phyloP scores from a whole-genome alignment of 2,329 filamentous ascomycete species.

The Botryotinia calthae region DNA sequence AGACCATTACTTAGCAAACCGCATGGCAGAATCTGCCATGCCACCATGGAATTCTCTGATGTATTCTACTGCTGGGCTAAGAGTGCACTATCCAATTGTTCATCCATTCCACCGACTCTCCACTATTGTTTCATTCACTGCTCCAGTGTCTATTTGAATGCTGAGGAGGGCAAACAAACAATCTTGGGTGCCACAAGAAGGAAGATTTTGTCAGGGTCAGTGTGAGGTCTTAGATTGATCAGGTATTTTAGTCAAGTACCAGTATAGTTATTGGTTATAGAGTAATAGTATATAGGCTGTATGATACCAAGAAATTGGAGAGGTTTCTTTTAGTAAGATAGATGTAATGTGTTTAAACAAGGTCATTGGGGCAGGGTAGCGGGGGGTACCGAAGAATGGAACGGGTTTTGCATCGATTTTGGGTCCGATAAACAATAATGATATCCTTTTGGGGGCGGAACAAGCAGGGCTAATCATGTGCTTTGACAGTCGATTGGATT shows the following conservation, averaged over 20 bases:
- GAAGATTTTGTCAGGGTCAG: background rate
- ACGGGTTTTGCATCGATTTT: background rate
- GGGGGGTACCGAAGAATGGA: background rate
- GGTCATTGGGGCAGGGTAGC: background rate
- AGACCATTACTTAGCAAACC: slow-evolving; percentile 3
- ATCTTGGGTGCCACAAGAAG: slow-evolving; percentile 13
- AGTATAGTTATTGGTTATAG: background rate
- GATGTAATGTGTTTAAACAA: background rate
- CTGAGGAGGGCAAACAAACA: background rate
- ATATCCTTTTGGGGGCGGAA: background rate
- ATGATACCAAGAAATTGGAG: background rate
- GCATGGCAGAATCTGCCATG: slow-evolving; percentile 8
- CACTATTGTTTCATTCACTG: background rate
- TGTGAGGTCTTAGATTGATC: background rate
- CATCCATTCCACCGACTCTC: background rate
- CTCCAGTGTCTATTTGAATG: background rate
- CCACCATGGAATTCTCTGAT: background rate
- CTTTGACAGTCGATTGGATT: background rate
- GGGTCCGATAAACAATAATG: background rate
- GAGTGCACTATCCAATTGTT: background rate
- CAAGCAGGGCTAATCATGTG: background rate
- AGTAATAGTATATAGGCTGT: background rate
- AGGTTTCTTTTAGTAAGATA: background rate
- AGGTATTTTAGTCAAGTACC: background rate
- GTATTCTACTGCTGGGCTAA: background rate